These are phyloP conservation scores for Gigaspora rosea DNA, from an alignment of 192 early-diverging fungal genomes.

Conservation along the genomic window DNA sequence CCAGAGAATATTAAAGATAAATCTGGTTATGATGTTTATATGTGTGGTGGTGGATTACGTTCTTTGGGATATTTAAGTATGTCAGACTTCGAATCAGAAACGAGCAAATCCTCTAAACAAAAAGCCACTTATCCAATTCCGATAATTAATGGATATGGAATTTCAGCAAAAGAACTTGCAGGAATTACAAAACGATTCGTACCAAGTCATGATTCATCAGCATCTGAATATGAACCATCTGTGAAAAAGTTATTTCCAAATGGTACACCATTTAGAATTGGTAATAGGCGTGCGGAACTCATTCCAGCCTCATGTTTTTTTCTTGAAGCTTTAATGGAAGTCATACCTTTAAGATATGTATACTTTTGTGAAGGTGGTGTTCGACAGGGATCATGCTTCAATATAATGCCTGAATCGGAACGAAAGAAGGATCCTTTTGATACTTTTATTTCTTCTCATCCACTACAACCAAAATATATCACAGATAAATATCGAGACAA, in stretches of 20 bases:
- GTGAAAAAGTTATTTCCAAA: background rate
- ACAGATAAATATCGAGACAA: background rate
- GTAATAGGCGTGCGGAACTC: slow-evolving; percentile 56
- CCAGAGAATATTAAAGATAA: slow-evolving; percentile 32
- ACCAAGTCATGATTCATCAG: slow-evolving; percentile 21
- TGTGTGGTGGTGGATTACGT: slow-evolving; percentile 58
- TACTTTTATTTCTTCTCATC: background rate
- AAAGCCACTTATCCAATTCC: slow-evolving; percentile 48
- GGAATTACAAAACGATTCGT: slow-evolving; percentile 36
- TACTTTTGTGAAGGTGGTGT: slow-evolving; percentile 62
- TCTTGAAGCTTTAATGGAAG: slow-evolving; percentile 48
- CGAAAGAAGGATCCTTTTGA: slow-evolving; percentile 50
- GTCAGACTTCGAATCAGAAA: slow-evolving; percentile 25
- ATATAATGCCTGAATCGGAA: slow-evolving; percentile 40
- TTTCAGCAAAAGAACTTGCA: slow-evolving; percentile 42
- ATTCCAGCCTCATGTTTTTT: slow-evolving; percentile 56
- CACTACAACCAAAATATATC: background rate
- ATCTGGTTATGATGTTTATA: slow-evolving; percentile 47
- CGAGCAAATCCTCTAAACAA: background rate
- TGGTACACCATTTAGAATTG: slow-evolving; percentile 46
- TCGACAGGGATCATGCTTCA: slow-evolving; percentile 57
- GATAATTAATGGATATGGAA: slow-evolving; percentile 57
- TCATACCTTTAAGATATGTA: slow-evolving; percentile 41
- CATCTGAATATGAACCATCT: no score
- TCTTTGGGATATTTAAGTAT: slow-evolving; percentile 58